Evolutionary conservation across 2,329 filamentous ascomycete species (phyloP).

Genomic region (Alternaria viburni): DNA sequence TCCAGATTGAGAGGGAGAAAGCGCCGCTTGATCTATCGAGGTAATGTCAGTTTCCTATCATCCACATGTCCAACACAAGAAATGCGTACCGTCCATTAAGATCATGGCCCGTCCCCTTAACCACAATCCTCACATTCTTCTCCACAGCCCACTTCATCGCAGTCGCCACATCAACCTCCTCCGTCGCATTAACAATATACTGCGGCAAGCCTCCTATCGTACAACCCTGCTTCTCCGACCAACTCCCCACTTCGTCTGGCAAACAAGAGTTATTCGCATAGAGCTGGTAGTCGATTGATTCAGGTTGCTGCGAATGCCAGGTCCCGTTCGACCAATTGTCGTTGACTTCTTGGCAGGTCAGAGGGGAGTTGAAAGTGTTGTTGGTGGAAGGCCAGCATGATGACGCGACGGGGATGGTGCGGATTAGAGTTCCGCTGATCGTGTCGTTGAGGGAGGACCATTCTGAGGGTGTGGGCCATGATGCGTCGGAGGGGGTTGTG

Average conservation of each 20-base stretch:
- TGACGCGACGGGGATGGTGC: neutral
- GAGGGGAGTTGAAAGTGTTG: constrained; percentile 24
- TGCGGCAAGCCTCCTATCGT: neutral
- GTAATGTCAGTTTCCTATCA: neutral
- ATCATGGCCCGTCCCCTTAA: constrained; percentile 20
- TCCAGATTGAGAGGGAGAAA: neutral
- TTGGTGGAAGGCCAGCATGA: constrained; percentile 31
- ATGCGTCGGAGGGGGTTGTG: neutral
- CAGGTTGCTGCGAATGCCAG: constrained; percentile 41
- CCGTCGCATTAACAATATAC: constrained; percentile 2
- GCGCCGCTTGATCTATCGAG: neutral
- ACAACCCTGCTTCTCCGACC: neutral
- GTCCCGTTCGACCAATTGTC: constrained; percentile 36
- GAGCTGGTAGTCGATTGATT: constrained; percentile 26
- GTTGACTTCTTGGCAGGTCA: constrained; percentile 31
- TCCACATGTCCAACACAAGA: too few relatives aligned
- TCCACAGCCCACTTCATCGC: constrained; percentile 38
- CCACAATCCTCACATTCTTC: constrained; percentile 13
- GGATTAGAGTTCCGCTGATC: neutral
- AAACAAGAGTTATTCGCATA: neutral
- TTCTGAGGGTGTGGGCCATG: neutral
- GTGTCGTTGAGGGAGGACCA: neutral
- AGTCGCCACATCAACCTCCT: constrained; percentile 29
- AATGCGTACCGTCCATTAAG: constrained; percentile 8
- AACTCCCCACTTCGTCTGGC: neutral